These are phyloP conservation scores for Cryptococcus sp. DNA, from an alignment of 1,284 basidiomycete genomes.

Conservation along the genomic window DNA sequence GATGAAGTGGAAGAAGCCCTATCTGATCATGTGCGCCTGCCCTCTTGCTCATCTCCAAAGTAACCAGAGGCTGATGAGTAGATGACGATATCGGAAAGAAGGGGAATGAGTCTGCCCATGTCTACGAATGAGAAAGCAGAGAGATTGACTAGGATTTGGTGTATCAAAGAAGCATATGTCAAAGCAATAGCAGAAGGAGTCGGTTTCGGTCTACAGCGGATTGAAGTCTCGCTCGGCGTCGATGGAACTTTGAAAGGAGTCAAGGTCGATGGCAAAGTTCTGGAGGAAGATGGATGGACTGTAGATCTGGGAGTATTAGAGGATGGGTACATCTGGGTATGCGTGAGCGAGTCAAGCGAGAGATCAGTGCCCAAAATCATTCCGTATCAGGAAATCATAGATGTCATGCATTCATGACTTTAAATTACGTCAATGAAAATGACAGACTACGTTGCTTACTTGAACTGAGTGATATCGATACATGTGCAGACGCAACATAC, in stretches of 20 bases:
- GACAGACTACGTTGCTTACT: background rate
- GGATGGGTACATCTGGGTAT: constrained; percentile 24
- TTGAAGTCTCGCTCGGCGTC: constrained; percentile 25
- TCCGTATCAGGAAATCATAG: constrained; percentile 24
- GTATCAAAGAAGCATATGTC: constrained; percentile 39
- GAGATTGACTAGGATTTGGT: constrained; percentile 35
- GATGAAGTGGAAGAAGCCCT: constrained; percentile 11
- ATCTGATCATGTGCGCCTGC: constrained; percentile 10
- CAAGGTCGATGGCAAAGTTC: constrained; percentile 29
- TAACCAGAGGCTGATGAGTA: constrained; percentile 6
- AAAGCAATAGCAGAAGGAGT: constrained; percentile 44
- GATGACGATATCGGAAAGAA: constrained; percentile 26
- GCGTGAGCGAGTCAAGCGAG: constrained; percentile 1
- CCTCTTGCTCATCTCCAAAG: background rate
- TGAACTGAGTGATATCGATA: no score
- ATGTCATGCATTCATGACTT: background rate
- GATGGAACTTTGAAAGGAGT: constrained; percentile 10
- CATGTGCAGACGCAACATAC: no score
- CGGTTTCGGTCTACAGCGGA: constrained; percentile 38
- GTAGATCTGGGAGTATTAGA: constrained; percentile 19
- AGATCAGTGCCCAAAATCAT: background rate
- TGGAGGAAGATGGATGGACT: constrained; percentile 26
- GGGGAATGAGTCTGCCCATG: constrained; percentile 12
- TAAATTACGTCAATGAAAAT: background rate
- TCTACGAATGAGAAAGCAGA: no score